Percentiles rank a stretch among this genome's conserved stretches.
Evolutionary conservation across 139 green algal species (phyloP).

Genomic region (Chlamydomonas sphaeroides): DNA sequence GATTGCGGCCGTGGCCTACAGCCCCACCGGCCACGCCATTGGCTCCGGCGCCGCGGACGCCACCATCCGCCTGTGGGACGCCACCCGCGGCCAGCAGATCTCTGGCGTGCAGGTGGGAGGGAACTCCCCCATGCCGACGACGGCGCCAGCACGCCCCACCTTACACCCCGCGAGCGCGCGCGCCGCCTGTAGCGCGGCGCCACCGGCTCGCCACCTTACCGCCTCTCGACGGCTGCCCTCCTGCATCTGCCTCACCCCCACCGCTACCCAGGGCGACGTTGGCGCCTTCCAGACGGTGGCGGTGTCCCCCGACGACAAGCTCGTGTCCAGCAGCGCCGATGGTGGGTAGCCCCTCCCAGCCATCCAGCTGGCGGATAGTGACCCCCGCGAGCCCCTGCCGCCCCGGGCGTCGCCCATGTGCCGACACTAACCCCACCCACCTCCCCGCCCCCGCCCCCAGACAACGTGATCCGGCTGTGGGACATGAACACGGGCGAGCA

Average conservation of each 20-base stretch:
- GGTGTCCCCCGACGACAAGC: conserved; percentile 26
- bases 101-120: conserved; percentile 16
- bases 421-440: too few species aligned
- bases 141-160: too few species aligned
- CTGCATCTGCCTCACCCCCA: too few species aligned
- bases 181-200: too few species aligned
- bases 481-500: conserved; percentile 22
- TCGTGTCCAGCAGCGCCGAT: conserved; percentile 30
- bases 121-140: too few species aligned
- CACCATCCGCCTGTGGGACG: conserved; percentile 26
- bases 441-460: too few species aligned
- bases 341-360: conserved; percentile 11
- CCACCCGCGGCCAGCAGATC: conserved; percentile 11
- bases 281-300: conserved; percentile 19
- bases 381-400: too few species aligned
- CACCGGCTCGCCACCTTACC: too few species aligned
- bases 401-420: too few species aligned
- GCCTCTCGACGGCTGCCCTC: too few species aligned
- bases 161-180: too few species aligned
- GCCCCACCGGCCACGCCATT: conserved; percentile 4
- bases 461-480: conserved; percentile 34
- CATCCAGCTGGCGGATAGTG: too few species aligned
- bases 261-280: neutral
- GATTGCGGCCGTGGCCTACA: conserved; percentile 27
- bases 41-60: conserved; percentile 10